Base-by-base conservation (phyloP, 345 rosid species). In the Eutrema heterophyllum region DNA sequence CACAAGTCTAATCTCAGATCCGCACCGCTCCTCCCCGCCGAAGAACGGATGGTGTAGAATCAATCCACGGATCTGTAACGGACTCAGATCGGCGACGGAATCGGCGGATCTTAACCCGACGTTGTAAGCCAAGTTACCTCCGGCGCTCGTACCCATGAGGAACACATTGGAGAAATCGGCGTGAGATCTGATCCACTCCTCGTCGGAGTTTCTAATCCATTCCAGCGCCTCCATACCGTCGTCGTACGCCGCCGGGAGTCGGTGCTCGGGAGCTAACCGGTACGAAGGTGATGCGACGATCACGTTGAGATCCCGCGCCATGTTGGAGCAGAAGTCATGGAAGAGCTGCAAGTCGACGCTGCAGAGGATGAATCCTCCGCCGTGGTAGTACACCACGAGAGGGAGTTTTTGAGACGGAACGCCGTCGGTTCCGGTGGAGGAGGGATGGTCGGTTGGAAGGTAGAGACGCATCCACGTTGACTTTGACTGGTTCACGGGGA, bases 181-280 rank as follows among this genome's bases (percentile, higher is more conserved):
- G 29, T 71, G 70, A 7, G 75, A 32, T 1, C 1, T 57, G 15
- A 88, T 44, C 89, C 91, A 85, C 1, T 71, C 83, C 0, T 83
- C 85, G 1, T 50, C 61, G 59, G 82, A 32, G 24, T 60, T 32
- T 73, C 27, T 62, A 58, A 88, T 79, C 82, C 80, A 83, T 4
- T 67, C 65, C 46, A 90, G 44, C 8, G 80, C 85, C 21, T 84
- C 93, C 11, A 64, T 5, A 0, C 86, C 90, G 38, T 90, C 93
- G 0, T 88, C 91, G 32, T 86, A 88, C 24, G 89, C 88, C 15
- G 85, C 84, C 6, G 93, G 96, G 9, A 86, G 85, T 2, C 91
- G 85, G 46, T 88, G 74, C 85, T 88, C 96, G 0, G 96, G 96
- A 9, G 91, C 89, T 0, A 85, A 73, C 3, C 90, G 85, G 66